phyloP scores from a whole-genome alignment of 164 flowering plant genomes.

The Vitis amurensis region DNA sequence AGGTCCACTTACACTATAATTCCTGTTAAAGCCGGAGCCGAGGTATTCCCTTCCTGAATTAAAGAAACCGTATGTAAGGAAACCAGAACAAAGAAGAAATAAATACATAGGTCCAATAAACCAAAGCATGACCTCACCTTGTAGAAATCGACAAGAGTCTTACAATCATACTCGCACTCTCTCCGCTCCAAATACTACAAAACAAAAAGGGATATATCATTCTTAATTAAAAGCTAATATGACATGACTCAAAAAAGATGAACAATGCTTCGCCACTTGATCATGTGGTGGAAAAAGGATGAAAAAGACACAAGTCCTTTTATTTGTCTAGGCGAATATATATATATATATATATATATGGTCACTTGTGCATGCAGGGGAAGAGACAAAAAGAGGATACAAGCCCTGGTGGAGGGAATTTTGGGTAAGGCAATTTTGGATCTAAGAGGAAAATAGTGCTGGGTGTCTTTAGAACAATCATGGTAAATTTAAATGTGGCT shows the following conservation, averaged over 20 bases:
- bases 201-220: slow-evolving; percentile 3
- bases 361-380: too few relatives aligned
- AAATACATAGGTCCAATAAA: neutral
- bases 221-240: neutral
- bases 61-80: slow-evolving; percentile 3
- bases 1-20: slow-evolving; percentile 73
- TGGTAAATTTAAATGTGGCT: too few relatives aligned
- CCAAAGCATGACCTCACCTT: slow-evolving; percentile 43
- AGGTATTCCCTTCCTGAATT: slow-evolving; percentile 62
- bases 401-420: too few relatives aligned
- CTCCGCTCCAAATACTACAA: slow-evolving; percentile 87
- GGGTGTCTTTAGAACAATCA: too few relatives aligned
- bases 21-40: slow-evolving; percentile 58
- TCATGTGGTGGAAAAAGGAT: too few relatives aligned
- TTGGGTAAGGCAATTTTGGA: too few relatives aligned
- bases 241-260: neutral
- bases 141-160: slow-evolving; percentile 77
- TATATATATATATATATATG: too few relatives aligned
- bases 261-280: too few relatives aligned
- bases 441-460: too few relatives aligned
- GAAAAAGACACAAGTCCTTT: too few relatives aligned
- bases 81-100: slow-evolving; percentile 2
- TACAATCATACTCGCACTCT: slow-evolving; percentile 91
- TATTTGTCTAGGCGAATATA: too few relatives aligned
- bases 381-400: too few relatives aligned